Evolutionary conservation across 2,329 filamentous ascomycete species (phyloP).

Genomic region (Cladosporium halotolerans): DNA sequence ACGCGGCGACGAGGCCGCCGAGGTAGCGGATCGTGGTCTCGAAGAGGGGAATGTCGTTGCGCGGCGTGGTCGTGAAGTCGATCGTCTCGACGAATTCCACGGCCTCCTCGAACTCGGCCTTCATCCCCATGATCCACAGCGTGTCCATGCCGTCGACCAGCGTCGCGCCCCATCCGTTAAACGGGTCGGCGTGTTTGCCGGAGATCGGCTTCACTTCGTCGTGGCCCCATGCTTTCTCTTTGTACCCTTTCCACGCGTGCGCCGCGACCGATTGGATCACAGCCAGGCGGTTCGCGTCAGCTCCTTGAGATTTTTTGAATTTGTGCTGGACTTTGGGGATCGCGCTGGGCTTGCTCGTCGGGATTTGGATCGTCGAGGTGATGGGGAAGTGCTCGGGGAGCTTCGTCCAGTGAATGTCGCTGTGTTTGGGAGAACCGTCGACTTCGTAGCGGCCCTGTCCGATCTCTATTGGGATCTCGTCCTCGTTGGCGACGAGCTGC

Average conservation of each 20-base stretch:
- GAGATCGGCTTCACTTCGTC: conserved; percentile 77
- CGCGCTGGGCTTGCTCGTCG: conserved; percentile 60
- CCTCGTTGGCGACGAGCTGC: neutral
- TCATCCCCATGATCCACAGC: conserved; percentile 78
- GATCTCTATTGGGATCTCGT: conserved; percentile 7
- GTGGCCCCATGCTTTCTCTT: conserved; percentile 70
- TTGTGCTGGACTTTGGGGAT: conserved; percentile 72
- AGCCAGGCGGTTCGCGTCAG: conserved; percentile 55
- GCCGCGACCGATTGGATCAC: conserved; percentile 68
- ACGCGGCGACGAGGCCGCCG: conserved; percentile 77
- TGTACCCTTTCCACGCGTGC: conserved; percentile 79
- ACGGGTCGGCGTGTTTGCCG: conserved; percentile 65
- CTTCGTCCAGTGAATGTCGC: conserved; percentile 63
- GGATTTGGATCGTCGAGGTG: conserved; percentile 67
- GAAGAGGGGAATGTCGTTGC: conserved; percentile 75
- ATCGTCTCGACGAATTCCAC: conserved; percentile 63
- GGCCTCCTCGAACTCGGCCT: conserved; percentile 73
- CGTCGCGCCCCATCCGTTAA: conserved; percentile 87
- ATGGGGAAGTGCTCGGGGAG: conserved; percentile 65
- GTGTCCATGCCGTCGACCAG: conserved; percentile 78
- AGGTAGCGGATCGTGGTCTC: conserved; percentile 90
- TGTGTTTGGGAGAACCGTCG: conserved; percentile 13
- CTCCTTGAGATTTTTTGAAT: conserved; percentile 57
- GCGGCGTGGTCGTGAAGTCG: conserved; percentile 70
- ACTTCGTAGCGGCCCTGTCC: conserved; percentile 3